Conservation (phyloP, 75 land plant species). For the Selaginella tamariscina region DNA sequence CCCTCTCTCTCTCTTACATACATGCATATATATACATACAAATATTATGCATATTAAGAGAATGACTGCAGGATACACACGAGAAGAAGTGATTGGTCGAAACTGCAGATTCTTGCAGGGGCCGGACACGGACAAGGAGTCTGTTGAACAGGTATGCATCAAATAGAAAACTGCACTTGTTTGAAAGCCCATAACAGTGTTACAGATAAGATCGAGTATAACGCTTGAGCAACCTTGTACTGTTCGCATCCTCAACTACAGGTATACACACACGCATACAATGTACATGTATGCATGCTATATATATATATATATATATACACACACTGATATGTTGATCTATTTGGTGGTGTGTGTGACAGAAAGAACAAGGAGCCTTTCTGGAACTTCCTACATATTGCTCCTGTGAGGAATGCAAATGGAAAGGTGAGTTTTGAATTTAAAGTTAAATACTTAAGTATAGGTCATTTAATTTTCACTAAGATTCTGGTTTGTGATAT, state of each 20-base stretch:
- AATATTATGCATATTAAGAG: not conserved
- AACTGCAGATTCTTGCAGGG: slow-evolving; percentile 61
- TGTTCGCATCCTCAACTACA: slow-evolving; percentile 74
- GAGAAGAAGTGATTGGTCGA: slow-evolving; percentile 63
- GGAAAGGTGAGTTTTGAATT: slow-evolving; percentile 69
- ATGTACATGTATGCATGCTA: too few relatives aligned
- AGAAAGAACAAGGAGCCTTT: slow-evolving; percentile 68
- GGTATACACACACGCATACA: slow-evolving; percentile 32
- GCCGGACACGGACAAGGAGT: slow-evolving; percentile 38
- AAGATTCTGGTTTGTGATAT: too few relatives aligned
- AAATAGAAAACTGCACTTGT: not conserved
- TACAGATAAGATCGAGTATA: slow-evolving; percentile 58
- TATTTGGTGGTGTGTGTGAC: slow-evolving; percentile 13
- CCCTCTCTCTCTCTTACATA: too few relatives aligned
- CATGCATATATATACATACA: not conserved
- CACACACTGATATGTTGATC: not conserved
- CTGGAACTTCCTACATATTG: slow-evolving; percentile 62
- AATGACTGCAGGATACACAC: slow-evolving; percentile 45
- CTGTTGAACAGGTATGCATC: slow-evolving; percentile 31
- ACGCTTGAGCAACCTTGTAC: slow-evolving; percentile 42
- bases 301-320: too few relatives aligned
- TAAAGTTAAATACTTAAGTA: too few relatives aligned
- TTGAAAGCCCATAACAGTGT: too few relatives aligned
- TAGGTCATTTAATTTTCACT: too few relatives aligned
- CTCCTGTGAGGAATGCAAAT: slow-evolving; percentile 64